phyloP scores from a whole-genome alignment of 225 moss, liverwort and hornwort genomes.

The Antitrichia curtipendula region DNA sequence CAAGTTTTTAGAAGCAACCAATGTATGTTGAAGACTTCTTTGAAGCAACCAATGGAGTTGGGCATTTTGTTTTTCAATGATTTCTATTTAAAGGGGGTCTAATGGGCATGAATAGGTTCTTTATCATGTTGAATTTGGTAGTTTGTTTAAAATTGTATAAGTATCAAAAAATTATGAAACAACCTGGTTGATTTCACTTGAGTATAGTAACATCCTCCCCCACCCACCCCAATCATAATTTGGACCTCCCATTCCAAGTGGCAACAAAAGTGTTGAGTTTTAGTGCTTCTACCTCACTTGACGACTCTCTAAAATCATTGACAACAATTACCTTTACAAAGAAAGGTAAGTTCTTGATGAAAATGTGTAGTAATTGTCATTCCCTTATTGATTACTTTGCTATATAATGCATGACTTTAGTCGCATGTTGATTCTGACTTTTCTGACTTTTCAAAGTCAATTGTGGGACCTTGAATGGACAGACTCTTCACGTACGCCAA shows the following conservation, averaged over 20 bases:
- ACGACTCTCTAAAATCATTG: background rate
- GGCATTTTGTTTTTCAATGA: background rate
- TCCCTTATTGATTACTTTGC: background rate
- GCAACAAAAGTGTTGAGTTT: fast-evolving
- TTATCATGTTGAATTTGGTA: background rate
- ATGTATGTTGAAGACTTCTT: background rate
- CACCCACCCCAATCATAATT: background rate
- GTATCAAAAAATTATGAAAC: background rate
- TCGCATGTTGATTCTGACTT: background rate
- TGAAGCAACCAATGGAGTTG: background rate
- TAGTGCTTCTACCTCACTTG: background rate
- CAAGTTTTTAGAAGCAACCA: background rate
- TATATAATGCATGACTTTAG: background rate
- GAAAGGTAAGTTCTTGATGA: background rate
- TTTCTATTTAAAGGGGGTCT: background rate
- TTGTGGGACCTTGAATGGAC: background rate
- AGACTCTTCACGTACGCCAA: background rate
- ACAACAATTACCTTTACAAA: background rate
- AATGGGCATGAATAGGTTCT: fast-evolving
- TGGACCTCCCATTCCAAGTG: background rate
- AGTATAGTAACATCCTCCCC: fast-evolving
- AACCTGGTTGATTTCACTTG: background rate
- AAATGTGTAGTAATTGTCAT: background rate
- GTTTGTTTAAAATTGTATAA: fast-evolving
- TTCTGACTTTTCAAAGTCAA: background rate